Conservation (phyloP, 768 basidiomycete species). For the Suillus sp. region DNA sequence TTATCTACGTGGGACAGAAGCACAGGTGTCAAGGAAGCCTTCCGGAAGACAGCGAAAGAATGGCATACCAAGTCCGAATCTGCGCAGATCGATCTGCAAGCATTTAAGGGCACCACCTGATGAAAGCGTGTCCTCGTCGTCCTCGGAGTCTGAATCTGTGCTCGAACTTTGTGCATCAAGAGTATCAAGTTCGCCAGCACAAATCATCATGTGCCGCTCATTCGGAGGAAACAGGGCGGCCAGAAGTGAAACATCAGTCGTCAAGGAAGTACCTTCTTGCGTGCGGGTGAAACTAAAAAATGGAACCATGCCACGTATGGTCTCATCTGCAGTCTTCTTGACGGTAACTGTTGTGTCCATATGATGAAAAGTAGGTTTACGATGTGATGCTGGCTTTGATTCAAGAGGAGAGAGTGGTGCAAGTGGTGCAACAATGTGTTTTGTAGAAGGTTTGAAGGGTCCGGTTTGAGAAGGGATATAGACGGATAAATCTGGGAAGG, state of each 20-base stretch:
- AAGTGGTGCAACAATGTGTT: slow-evolving; percentile 39
- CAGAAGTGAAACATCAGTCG: slow-evolving; percentile 67
- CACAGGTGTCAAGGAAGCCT: slow-evolving; percentile 9
- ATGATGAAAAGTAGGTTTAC: slow-evolving; percentile 15
- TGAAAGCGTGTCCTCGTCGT: slow-evolving; percentile 33
- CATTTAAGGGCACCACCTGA: slow-evolving; percentile 56
- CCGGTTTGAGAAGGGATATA: slow-evolving; percentile 31
- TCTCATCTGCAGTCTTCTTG: slow-evolving; percentile 16
- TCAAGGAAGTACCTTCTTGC: slow-evolving; percentile 73
- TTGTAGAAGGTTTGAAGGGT: slow-evolving; percentile 40
- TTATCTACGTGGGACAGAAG: slow-evolving; percentile 51
- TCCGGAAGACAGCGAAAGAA: slow-evolving; percentile 7
- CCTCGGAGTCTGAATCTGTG: slow-evolving; percentile 43
- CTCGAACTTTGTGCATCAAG: slow-evolving; percentile 43
- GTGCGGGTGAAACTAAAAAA: slow-evolving; percentile 84
- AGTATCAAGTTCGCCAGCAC: slow-evolving; percentile 66
- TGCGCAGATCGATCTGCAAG: slow-evolving; percentile 72
- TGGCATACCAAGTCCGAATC: slow-evolving; percentile 66
- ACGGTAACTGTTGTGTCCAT: slow-evolving; percentile 15
- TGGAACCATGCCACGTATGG: slow-evolving; percentile 42
- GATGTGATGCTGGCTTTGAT: slow-evolving; percentile 15
- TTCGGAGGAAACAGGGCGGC: slow-evolving; percentile 69
- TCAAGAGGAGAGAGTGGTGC: slow-evolving; percentile 34
- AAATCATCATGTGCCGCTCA: slow-evolving; percentile 75
- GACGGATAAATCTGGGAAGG: slow-evolving; percentile 44